These are phyloP conservation scores for Fraxinus cuspidata DNA, from an alignment of 257 asterid species.

Conservation along the genomic window DNA sequence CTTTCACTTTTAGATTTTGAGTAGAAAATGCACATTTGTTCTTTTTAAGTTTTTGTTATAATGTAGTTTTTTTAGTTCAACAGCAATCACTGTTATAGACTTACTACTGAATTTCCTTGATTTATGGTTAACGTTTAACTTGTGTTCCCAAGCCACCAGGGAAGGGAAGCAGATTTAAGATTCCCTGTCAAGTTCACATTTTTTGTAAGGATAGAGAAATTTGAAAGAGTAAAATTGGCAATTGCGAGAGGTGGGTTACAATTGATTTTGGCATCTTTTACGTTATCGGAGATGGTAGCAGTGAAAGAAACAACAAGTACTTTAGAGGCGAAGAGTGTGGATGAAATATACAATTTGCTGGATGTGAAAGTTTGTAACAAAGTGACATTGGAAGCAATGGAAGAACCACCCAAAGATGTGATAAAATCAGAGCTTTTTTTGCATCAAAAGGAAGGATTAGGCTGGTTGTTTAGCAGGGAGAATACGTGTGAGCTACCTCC, in stretches of 20 bases:
- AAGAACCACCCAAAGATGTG: conserved; percentile 65
- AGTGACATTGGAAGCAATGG: conserved; percentile 50
- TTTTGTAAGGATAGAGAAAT: conserved; percentile 54
- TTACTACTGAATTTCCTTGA: not conserved
- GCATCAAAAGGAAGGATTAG: conserved; percentile 80
- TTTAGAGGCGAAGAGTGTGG: conserved; percentile 57
- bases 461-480: conserved; percentile 81
- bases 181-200: conserved; percentile 81
- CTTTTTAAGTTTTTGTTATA: no score
- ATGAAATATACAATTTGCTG: conserved; percentile 69
- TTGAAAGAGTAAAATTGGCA: conserved; percentile 46
- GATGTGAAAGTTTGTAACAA: conserved; percentile 51
- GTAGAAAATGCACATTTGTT: no score
- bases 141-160: conserved; percentile 65
- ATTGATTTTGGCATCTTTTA: conserved; percentile 51
- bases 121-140: conserved; percentile 18
- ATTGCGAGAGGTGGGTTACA: conserved; percentile 53
- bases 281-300: conserved; percentile 55
- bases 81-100: not conserved
- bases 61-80: not conserved
- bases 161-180: conserved; percentile 38
- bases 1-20: no score
- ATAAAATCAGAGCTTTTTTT: conserved; percentile 59
- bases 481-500: conserved; percentile 70
- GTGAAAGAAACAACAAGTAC: conserved; percentile 47